Percentiles rank a stretch among this genome's conserved stretches.
Evolutionary conservation across 441 rosid species (phyloP).

Genomic region (Pelargonium fulgidum): DNA sequence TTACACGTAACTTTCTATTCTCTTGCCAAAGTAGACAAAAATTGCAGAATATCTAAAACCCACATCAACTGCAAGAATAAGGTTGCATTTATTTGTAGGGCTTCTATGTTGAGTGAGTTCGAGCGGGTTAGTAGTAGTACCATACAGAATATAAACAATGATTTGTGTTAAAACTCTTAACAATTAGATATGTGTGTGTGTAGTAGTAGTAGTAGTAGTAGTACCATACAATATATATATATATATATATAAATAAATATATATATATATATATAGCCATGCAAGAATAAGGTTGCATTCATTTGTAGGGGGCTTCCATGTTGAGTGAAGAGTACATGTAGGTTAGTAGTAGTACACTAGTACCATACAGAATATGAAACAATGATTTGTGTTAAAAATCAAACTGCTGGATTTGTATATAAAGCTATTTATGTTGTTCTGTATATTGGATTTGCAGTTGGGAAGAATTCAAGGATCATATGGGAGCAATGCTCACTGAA

Average conservation of each 20-base stretch:
- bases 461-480: slow-evolving; percentile 57
- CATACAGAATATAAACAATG: neutral
- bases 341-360: too few species aligned
- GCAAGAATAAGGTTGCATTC: neutral
- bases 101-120: too few species aligned
- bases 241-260: too few species aligned
- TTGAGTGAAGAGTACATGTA: too few species aligned
- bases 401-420: neutral
- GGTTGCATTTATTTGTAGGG: neutral
- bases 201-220: too few species aligned
- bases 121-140: too few species aligned
- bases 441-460: slow-evolving; percentile 51
- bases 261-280: neutral
- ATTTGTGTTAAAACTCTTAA: neutral
- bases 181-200: neutral
- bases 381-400: neutral
- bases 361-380: neutral
- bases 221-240: too few species aligned
- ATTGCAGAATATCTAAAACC: neutral
- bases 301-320: neutral
- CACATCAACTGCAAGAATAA: neutral
- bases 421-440: neutral
- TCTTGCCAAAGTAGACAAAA: neutral
- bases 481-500: slow-evolving; percentile 62
- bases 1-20: neutral